Evolutionary conservation across 2,329 filamentous ascomycete species (phyloP).

Genomic region (Leptographium lundbergii): DNA sequence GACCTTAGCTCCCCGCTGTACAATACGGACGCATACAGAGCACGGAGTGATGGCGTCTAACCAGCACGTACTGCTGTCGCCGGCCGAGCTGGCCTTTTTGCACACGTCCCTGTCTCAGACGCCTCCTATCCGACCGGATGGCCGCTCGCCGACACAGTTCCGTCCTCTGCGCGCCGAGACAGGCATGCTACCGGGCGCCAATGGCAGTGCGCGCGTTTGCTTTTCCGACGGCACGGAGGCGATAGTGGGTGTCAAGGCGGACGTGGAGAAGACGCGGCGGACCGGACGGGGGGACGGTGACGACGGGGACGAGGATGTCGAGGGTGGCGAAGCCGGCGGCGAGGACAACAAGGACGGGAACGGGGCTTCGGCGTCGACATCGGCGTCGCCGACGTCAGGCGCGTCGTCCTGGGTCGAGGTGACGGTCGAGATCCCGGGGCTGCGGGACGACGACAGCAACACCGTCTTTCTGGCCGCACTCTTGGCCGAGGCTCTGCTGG

Average conservation of each 20-base stretch:
- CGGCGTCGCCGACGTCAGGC: not conserved
- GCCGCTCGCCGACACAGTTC: constrained; percentile 72
- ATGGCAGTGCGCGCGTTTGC: constrained; percentile 86
- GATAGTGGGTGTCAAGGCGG: constrained; percentile 88
- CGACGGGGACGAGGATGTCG: not conserved
- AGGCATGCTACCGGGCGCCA: constrained; percentile 75
- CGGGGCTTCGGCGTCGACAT: constrained; percentile 15
- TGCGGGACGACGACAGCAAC: constrained; percentile 79
- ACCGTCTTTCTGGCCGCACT: constrained; percentile 81
- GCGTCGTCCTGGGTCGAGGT: constrained; percentile 64
- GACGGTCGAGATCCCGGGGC: constrained; percentile 80
- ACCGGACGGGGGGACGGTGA: constrained; percentile 16
- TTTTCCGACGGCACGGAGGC: constrained; percentile 94
- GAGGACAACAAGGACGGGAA: constrained; percentile 9
- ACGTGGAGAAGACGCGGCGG: constrained; percentile 61
- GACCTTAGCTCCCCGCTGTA: not conserved
- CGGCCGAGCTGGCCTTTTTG: constrained; percentile 91
- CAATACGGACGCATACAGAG: constrained; percentile 1
- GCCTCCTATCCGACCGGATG: constrained; percentile 83
- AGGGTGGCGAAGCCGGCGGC: not conserved
- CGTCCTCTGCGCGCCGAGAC: constrained; percentile 83
- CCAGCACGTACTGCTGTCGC: constrained; percentile 68
- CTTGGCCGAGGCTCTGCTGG: constrained; percentile 75
- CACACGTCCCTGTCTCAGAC: constrained; percentile 70
- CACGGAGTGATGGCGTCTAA: constrained; percentile 42